phyloP scores from a whole-genome alignment of 768 basidiomycete genomes.

The Pisolithus orientalis region DNA sequence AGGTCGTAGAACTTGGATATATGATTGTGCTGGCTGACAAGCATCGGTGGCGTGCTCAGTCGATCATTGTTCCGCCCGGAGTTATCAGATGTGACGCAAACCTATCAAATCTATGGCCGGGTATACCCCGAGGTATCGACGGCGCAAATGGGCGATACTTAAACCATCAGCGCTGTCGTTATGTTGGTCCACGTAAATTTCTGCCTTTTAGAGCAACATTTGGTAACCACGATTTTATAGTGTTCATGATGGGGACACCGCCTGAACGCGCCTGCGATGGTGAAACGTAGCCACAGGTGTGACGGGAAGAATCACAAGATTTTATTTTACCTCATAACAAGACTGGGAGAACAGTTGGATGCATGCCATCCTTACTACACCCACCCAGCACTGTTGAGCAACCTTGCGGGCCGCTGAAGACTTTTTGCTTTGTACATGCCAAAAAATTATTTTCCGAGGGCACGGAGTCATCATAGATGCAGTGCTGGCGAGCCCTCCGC shows the following conservation, averaged over 20 bases:
- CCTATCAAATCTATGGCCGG: not conserved
- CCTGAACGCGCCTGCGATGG: not conserved
- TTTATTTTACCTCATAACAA: constrained; percentile 53
- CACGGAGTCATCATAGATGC: constrained; percentile 43
- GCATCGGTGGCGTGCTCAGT: not conserved
- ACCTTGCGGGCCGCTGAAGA: constrained; percentile 36
- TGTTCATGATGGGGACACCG: not conserved
- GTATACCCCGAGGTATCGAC: not conserved
- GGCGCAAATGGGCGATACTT: not conserved
- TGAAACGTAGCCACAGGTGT: constrained; percentile 22
- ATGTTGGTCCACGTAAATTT: not conserved
- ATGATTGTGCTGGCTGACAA: too few relatives aligned
- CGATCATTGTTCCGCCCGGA: not conserved
- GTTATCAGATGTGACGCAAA: not conserved
- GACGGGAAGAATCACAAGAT: constrained; percentile 43
- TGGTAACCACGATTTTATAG: not conserved
- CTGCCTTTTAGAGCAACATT: not conserved
- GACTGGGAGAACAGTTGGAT: not conserved
- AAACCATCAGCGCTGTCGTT: not conserved
- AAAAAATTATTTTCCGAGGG: constrained; percentile 49
- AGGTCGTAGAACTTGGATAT: too few relatives aligned
- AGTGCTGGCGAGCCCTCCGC: constrained; percentile 48
- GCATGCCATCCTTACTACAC: constrained; percentile 14
- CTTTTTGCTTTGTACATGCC: constrained; percentile 51
- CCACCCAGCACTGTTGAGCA: constrained; percentile 15